These are phyloP conservation scores for Cruciata laevipes DNA, from an alignment of 257 asterid genomes.

Conservation along the genomic window DNA sequence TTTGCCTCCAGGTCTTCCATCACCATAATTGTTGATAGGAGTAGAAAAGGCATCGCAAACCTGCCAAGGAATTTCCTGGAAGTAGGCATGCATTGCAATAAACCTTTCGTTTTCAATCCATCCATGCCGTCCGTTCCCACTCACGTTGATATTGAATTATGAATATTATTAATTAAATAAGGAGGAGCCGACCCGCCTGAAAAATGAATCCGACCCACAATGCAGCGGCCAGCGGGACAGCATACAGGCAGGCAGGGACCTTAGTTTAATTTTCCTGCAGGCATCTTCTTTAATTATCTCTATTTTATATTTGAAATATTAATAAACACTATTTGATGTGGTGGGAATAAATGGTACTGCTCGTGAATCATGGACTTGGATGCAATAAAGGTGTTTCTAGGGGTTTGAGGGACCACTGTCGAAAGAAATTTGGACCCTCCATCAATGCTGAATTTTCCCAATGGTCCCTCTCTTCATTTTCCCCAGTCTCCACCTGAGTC, in stretches of 20 bases:
- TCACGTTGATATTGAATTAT: too few species aligned
- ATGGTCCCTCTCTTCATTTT: constrained; percentile 1
- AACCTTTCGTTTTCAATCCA: neutral
- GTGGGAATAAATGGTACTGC: neutral
- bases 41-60: neutral
- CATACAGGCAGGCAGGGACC: constrained; percentile 1
- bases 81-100: neutral
- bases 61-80: constrained; percentile 5
- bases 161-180: neutral
- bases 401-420: neutral
- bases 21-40: neutral
- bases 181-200: neutral
- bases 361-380: neutral
- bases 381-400: neutral
- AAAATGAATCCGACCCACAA: constrained; percentile 3
- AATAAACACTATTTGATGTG: neutral
- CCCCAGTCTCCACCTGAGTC: constrained; percentile 3
- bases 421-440: neutral
- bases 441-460: neutral
- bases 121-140: neutral
- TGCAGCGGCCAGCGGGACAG: neutral
- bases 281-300: neutral
- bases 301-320: too few species aligned
- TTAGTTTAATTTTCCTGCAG: neutral
- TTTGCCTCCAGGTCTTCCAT: neutral